These are phyloP conservation scores for Suhomyces sp. DNA, from an alignment of 805 yeast genomes.

Conservation along the genomic window DNA sequence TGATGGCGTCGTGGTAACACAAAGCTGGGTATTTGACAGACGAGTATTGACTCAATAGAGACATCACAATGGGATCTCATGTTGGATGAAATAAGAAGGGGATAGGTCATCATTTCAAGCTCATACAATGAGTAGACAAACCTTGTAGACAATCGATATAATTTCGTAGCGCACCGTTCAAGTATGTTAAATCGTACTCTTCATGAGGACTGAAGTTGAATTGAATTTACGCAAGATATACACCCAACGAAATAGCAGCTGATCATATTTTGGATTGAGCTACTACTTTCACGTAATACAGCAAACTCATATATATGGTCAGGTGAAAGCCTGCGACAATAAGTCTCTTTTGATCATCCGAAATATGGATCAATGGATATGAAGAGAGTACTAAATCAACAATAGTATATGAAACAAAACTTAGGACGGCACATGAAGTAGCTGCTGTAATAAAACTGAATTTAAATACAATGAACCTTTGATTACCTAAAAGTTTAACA, in stretches of 20 bases:
- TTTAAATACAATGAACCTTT: no score
- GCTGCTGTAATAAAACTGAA: neutral
- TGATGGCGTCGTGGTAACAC: neutral
- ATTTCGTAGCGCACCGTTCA: neutral
- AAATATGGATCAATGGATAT: neutral
- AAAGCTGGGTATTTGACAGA: neutral
- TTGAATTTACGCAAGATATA: neutral
- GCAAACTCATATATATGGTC: neutral
- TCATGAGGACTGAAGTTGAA: neutral
- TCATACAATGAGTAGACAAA: neutral
- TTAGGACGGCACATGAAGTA: neutral
- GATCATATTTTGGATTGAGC: no score
- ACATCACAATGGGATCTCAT: neutral
- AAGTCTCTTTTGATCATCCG: neutral
- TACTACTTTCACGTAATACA: neutral
- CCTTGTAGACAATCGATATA: neutral
- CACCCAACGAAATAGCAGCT: no score
- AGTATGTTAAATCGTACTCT: neutral
- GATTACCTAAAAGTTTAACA: neutral
- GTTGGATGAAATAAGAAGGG: neutral
- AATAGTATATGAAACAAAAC: neutral
- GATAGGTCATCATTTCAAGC: neutral
- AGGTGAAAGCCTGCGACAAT: neutral
- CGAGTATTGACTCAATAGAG: neutral
- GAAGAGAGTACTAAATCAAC: neutral